Conservation (phyloP, 306 rosid genomes). For the Cucurbita maxima region DNA sequence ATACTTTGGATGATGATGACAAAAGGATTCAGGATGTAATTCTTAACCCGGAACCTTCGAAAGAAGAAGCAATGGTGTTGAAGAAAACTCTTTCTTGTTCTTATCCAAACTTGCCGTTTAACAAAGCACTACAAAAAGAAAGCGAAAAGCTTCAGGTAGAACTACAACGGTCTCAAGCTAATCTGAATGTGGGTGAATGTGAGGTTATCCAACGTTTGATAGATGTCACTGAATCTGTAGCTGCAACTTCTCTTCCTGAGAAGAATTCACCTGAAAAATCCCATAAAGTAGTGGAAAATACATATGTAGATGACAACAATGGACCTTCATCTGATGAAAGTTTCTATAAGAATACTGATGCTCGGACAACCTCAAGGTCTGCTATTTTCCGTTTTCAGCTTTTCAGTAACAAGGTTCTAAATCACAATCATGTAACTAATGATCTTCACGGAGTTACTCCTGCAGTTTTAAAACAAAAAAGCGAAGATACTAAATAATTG, state of each 20-base stretch:
- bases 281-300: conserved; percentile 42
- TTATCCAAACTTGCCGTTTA: conserved; percentile 74
- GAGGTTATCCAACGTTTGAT: conserved; percentile 82
- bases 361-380: conserved; percentile 40
- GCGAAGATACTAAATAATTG: neutral
- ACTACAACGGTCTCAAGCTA: conserved; percentile 76
- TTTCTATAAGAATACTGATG: conserved; percentile 27
- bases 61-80: conserved; percentile 50
- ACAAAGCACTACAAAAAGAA: conserved; percentile 69
- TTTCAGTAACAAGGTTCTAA: neutral
- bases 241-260: conserved; percentile 36
- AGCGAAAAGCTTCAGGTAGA: conserved; percentile 86
- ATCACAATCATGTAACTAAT: neutral
- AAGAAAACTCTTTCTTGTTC: conserved; percentile 91
- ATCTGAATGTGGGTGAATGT: conserved; percentile 69
- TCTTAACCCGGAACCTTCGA: conserved; percentile 73
- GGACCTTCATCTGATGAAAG: conserved; percentile 44
- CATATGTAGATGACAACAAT: conserved; percentile 28
- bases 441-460: neutral
- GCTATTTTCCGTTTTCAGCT: conserved; percentile 4
- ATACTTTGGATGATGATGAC: conserved; percentile 94
- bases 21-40: conserved; percentile 70
- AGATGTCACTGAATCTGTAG: conserved; percentile 75
- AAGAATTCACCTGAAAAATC: conserved; percentile 39
- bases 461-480: neutral